A percentile compares a stretch with the other conserved stretches of the same genome.
Evolutionary conservation across 768 basidiomycete species (phyloP).

Genomic region (Chalciporus sphaerocephalus): DNA sequence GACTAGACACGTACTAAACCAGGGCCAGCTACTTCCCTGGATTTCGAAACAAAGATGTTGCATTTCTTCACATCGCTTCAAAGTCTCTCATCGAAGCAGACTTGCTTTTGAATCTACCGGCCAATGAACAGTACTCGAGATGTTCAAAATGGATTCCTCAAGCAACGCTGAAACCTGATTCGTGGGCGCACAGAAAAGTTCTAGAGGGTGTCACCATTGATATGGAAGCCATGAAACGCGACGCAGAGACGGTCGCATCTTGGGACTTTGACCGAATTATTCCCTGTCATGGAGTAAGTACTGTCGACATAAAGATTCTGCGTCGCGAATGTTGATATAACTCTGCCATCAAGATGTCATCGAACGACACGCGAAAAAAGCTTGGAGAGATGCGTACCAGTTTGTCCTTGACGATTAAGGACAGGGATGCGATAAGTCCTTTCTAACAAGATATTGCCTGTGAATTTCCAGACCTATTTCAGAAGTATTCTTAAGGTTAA

Average conservation of each 20-base stretch:
- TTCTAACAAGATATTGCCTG: background rate
- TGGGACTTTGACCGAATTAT: constrained; percentile 79
- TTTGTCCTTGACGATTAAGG: constrained; percentile 21
- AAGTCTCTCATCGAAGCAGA: constrained; percentile 79
- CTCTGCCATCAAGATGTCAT: constrained; percentile 54
- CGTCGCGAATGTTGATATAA: constrained; percentile 2
- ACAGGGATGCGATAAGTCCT: background rate
- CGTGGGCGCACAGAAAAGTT: constrained; percentile 28
- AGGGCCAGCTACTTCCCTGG: constrained; percentile 60
- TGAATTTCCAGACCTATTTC: background rate
- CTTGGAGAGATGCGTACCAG: constrained; percentile 45
- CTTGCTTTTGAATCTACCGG: constrained; percentile 77
- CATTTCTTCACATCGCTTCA: constrained; percentile 70
- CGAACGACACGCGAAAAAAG: constrained; percentile 53
- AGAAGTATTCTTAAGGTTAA: background rate
- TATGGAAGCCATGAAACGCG: constrained; percentile 50
- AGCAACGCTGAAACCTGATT: constrained; percentile 26
- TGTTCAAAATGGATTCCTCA: constrained; percentile 29
- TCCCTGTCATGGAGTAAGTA: constrained; percentile 59
- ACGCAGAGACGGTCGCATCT: constrained; percentile 56
- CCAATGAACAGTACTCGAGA: constrained; percentile 58
- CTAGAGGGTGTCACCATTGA: constrained; percentile 20
- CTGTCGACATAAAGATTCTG: background rate
- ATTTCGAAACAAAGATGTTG: constrained; percentile 73
- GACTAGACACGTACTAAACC: background rate